These are phyloP conservation scores for Glonium stellatum DNA, from an alignment of 495 filamentous ascomycete genomes.

Conservation along the genomic window DNA sequence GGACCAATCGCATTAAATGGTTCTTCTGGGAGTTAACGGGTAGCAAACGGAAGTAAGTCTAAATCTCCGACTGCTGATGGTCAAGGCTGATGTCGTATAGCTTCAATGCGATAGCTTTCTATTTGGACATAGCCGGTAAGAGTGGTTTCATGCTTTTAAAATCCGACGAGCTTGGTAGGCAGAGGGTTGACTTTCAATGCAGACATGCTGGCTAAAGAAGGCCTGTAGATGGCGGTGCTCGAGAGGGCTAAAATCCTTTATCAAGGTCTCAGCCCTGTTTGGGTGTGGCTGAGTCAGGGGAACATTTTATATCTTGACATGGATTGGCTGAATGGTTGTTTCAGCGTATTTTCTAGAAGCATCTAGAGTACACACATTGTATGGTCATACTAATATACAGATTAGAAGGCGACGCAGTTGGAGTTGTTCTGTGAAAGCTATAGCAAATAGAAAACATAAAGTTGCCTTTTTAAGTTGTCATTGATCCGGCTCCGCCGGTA, in stretches of 20 bases:
- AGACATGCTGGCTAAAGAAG: constrained; percentile 74
- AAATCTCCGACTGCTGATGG: neutral
- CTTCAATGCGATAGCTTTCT: constrained; percentile 95
- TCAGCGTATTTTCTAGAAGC: no score
- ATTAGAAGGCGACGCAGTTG: neutral
- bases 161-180: neutral
- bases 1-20: constrained; percentile 80
- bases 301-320: no score
- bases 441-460: neutral
- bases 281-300: neutral
- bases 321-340: no score
- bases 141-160: neutral
- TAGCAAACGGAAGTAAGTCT: constrained; percentile 58
- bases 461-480: neutral
- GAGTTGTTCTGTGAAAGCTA: neutral
- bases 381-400: no score
- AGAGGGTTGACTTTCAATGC: constrained; percentile 5
- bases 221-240: constrained; percentile 37
- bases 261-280: no score
- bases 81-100: constrained; percentile 40
- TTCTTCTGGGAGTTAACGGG: constrained; percentile 60
- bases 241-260: no score
- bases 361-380: no score
- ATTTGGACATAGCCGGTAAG: constrained; percentile 76
- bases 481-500: neutral